Evolutionary conservation across 352 stramenopile genomes (phyloP).

Genomic region (Plasmopara halstedii): DNA sequence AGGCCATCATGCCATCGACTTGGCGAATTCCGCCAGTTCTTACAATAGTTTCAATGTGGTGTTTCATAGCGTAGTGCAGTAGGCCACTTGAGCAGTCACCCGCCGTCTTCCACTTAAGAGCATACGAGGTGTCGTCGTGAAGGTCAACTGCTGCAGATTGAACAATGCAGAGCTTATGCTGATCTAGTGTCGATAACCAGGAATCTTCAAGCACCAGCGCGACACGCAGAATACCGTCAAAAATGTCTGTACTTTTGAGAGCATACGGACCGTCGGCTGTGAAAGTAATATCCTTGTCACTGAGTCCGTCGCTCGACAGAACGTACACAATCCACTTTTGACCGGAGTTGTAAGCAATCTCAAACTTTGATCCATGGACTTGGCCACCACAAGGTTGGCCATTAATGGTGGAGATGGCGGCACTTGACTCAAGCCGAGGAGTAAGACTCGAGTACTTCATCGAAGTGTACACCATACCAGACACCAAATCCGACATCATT

Average conservation of each 20-base stretch:
- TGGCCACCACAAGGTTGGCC: slow-evolving; percentile 17
- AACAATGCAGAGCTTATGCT: slow-evolving; percentile 45
- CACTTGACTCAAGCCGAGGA: slow-evolving; percentile 30
- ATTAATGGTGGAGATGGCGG: slow-evolving; percentile 41
- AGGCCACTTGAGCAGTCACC: slow-evolving; percentile 44
- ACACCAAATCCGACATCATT: slow-evolving; percentile 52
- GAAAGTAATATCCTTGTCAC: slow-evolving; percentile 35
- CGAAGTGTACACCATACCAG: slow-evolving; percentile 53
- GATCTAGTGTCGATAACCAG: slow-evolving; percentile 30
- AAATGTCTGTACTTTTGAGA: slow-evolving; percentile 26
- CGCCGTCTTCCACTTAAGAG: slow-evolving; percentile 47
- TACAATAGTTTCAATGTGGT: slow-evolving; percentile 43
- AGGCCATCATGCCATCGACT: slow-evolving; percentile 29
- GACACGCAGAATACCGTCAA: slow-evolving; percentile 40
- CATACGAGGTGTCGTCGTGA: slow-evolving; percentile 37
- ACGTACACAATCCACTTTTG: slow-evolving; percentile 56
- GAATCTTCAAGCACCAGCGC: slow-evolving; percentile 32
- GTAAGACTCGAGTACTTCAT: slow-evolving; percentile 37
- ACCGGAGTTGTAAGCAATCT: slow-evolving; percentile 42
- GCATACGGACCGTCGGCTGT: slow-evolving; percentile 25
- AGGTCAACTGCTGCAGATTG: slow-evolving; percentile 29
- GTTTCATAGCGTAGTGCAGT: slow-evolving; percentile 49
- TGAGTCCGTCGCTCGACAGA: slow-evolving; percentile 29
- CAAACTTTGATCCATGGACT: slow-evolving; percentile 35
- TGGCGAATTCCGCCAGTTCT: slow-evolving; percentile 11